Base-by-base conservation (phyloP, 495 filamentous ascomycete species). In the Amorphotheca resinae region DNA sequence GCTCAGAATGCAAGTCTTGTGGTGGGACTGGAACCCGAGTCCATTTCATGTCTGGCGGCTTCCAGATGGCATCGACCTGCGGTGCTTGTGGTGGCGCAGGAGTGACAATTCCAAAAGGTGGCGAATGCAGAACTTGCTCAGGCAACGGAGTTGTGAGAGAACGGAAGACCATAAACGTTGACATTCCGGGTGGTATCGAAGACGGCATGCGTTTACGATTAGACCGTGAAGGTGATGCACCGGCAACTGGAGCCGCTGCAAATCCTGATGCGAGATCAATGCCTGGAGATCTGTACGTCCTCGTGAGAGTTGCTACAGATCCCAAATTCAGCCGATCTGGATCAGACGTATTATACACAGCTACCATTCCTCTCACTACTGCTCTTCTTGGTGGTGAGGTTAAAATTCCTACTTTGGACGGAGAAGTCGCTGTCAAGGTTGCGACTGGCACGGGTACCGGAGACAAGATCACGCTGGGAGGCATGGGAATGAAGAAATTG, bases 11-110 rank as follows among this genome's bases (percentile, higher is more conserved):
- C 64, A 75, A 75, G 50, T 68, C 70, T 23, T 98, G 91, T 62
- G 79, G 79, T 41, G 91, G 91, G 3, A 84, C 87, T 9, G 91
- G 91, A 36, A 82, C 82, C 23, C 73, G 81, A 46, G 79, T 95
- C 15, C 85, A 93, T 61, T 75, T 86, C 54, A 80, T 95, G 71
- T 76, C 83, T 53, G 87, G 85, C 23, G 88, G 87, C 12, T 96
- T 98, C 66, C 89, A 95, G 64, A 86, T 98, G 75, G 82, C 81
- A 7, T 84, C 83, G 44, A 93, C 87, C 2, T 98, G 91, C 61
- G 68, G 74, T 9, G 58, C 75, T 38, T 98, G 91, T 58, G 75
- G 74, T 30, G 91, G 91, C 4, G 71, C 68, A 33, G 91, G 91
- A 22, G 58, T 76, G 43, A 61, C 68, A 8, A 74, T 81, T 34